Conservation (phyloP, 1,139 yeast species). For the Yamadazyma friedrichii region DNA sequence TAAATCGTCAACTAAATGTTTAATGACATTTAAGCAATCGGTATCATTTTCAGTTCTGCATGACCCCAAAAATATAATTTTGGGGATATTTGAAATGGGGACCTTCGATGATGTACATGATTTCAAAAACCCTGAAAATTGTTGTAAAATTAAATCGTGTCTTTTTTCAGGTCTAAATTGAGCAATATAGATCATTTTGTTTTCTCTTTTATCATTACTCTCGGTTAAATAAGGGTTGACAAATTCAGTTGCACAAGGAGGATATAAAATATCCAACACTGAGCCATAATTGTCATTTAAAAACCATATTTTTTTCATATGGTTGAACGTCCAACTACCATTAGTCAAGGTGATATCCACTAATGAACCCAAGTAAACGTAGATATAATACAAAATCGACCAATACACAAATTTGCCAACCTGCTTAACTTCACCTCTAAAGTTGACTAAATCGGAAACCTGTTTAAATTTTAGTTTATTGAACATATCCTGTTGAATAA, state of each 20-base stretch:
- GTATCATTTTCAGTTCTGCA: slow-evolving; percentile 73
- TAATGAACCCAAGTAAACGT: slow-evolving; percentile 63
- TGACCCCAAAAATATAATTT: slow-evolving; percentile 77
- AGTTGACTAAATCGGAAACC: slow-evolving; percentile 17
- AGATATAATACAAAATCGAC: slow-evolving; percentile 60
- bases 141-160: slow-evolving; percentile 64
- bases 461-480: slow-evolving; percentile 46
- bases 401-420: slow-evolving; percentile 65
- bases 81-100: slow-evolving; percentile 35
- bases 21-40: slow-evolving; percentile 51
- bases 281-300: slow-evolving; percentile 24
- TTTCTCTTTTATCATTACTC: slow-evolving; percentile 34
- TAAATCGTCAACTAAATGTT: slow-evolving; percentile 44
- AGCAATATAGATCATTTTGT: slow-evolving; percentile 73
- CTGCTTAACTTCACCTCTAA: slow-evolving; percentile 23
- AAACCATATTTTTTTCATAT: slow-evolving; percentile 64
- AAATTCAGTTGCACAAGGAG: slow-evolving; percentile 76
- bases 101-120: slow-evolving; percentile 18
- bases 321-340: slow-evolving; percentile 89
- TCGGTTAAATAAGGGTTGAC: slow-evolving; percentile 20
- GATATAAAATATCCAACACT: slow-evolving; percentile 59
- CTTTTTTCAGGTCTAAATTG: slow-evolving; percentile 97
- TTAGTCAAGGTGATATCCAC: slow-evolving; percentile 72
- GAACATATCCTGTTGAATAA: slow-evolving; percentile 85
- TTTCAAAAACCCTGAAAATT: slow-evolving; percentile 55